Evolutionary conservation across 805 yeast species (phyloP).

Genomic region (Candida palmyrensis): DNA sequence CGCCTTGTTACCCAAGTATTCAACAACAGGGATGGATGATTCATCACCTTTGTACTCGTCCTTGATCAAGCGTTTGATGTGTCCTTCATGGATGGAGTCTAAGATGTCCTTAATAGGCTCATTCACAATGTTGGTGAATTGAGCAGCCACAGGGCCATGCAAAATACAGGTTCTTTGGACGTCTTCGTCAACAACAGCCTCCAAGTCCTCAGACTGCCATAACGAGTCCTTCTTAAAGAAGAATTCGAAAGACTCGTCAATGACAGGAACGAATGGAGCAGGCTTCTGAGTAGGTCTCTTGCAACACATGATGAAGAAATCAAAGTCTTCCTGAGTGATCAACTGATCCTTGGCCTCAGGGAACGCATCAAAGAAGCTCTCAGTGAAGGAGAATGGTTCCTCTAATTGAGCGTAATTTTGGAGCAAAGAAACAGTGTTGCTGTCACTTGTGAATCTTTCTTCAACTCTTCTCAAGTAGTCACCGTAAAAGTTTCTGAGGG

Average conservation of each 20-base stretch:
- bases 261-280: slow-evolving; percentile 93
- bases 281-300: slow-evolving; percentile 89
- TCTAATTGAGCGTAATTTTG: slow-evolving; percentile 69
- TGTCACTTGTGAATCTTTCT: slow-evolving; percentile 76
- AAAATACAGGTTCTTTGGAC: slow-evolving; percentile 98
- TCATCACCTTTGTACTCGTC: slow-evolving; percentile 70
- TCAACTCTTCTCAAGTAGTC: slow-evolving; percentile 89
- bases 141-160: slow-evolving; percentile 98
- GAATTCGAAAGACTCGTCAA: slow-evolving; percentile 90
- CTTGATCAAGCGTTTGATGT: slow-evolving; percentile 60
- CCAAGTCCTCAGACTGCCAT: slow-evolving; percentile 98
- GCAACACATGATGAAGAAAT: slow-evolving; percentile 81
- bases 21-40: slow-evolving; percentile 77
- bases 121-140: slow-evolving; percentile 76
- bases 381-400: slow-evolving; percentile 58
- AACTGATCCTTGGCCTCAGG: slow-evolving; percentile 77
- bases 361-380: slow-evolving; percentile 58
- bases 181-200: slow-evolving; percentile 92
- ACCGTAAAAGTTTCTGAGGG: slow-evolving; percentile 84
- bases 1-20: slow-evolving; percentile 73
- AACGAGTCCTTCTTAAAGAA: slow-evolving; percentile 98
- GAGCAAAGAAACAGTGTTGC: slow-evolving; percentile 58
- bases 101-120: slow-evolving; percentile 91
- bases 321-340: slow-evolving; percentile 92
- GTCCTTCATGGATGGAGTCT: slow-evolving; percentile 88